Evolutionary conservation across 78 protist species (phyloP), one percentile per base, ranked within the genome.

Genomic region (Bigelowiella natans): DNA sequence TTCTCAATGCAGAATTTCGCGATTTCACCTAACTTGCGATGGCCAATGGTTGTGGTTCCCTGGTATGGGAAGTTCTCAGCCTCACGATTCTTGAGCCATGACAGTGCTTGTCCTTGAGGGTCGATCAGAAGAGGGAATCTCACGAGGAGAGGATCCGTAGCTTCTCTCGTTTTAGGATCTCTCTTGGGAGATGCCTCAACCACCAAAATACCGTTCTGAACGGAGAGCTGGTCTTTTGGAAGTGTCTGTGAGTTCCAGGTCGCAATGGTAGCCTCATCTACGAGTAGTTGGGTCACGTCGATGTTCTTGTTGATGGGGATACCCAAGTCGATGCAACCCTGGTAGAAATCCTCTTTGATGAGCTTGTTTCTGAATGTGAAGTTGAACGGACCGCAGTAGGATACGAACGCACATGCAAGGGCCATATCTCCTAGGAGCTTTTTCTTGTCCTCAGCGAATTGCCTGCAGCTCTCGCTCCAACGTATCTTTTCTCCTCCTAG

Each of bases 371-470:
- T 95, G 93, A 88, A 96, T 39, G 89, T 93, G 82, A 86, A n/a
- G 93, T 95, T 97, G 94, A 94, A 97, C 2, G 97, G 97, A 0
- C 98, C 98, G 29, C 91, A 34, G 95, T 96, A 97, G 40, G 95
- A 89, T 37, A 97, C 34, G 88, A 97, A 97, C 36, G 95, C 96
- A 37, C 95, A 82, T 30, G 95, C 91, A 29, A 95, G 3, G 30
- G 95, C 94, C 1, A 94, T 95, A 39, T 97, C 98, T 2, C 98
- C 98, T 2, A 94, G 93, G 28, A 97, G 93, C 51, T 92, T 36
- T 0, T 36, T 0, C 39, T 94, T 94, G 36, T 36, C 63, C n/a
- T 93, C 93, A 11, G 87, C 92, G 40, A 96, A 95, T n/a, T 83
- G 94, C 29, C 83, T 83, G 86, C 91, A 30, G 86, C 92, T 92